phyloP scores from a whole-genome alignment of 2,329 filamentous ascomycete species.

The Pseudocercospora fuligena region DNA sequence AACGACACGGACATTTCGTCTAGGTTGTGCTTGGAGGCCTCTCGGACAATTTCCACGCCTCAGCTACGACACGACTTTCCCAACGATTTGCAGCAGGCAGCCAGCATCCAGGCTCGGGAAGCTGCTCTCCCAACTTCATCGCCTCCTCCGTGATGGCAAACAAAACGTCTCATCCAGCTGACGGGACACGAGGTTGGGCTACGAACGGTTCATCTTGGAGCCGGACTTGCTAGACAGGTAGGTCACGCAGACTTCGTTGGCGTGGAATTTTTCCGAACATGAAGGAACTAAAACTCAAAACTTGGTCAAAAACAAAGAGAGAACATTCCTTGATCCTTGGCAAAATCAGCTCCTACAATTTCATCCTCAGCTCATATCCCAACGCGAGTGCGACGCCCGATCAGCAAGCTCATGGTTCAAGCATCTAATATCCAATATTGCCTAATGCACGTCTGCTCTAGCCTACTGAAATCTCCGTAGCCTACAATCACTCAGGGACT shows the following conservation, averaged over 20 bases:
- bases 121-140: background rate
- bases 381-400: background rate
- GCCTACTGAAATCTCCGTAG: slow-evolving; percentile 17
- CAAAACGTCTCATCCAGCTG: background rate
- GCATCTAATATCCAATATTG: slow-evolving; percentile 3
- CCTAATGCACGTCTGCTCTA: background rate
- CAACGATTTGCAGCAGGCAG: background rate
- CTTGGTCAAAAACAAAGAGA: slow-evolving; percentile 7
- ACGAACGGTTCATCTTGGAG: slow-evolving; percentile 6
- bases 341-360: background rate
- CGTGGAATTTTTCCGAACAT: slow-evolving; percentile 13
- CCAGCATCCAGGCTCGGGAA: background rate
- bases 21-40: background rate
- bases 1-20: background rate
- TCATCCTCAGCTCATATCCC: background rate
- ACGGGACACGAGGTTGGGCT: background rate
- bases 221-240: slow-evolving; percentile 16
- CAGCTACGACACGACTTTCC: background rate
- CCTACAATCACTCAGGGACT: background rate
- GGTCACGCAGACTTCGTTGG: slow-evolving; percentile 18
- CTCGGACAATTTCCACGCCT: no score
- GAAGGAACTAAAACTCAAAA: slow-evolving; percentile 8
- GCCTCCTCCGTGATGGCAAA: background rate
- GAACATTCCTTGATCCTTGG: background rate
- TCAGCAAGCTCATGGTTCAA: slow-evolving; percentile 5